Conservation (phyloP, 2,329 filamentous ascomycete genomes). For the Hypoxylon sp. region DNA sequence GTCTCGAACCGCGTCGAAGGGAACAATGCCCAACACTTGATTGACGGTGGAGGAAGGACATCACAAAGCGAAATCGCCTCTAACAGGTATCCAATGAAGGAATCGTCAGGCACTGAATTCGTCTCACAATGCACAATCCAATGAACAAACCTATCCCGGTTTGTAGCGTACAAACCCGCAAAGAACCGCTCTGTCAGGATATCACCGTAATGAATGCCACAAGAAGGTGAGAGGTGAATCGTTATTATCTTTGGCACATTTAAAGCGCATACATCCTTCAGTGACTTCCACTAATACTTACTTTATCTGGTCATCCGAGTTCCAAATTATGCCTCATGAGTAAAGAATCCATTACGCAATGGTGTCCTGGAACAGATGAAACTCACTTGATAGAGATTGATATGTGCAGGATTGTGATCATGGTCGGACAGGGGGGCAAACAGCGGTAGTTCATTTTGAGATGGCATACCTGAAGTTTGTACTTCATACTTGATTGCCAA, state of each 20-base stretch:
- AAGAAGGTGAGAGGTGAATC: no score
- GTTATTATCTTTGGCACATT: no score
- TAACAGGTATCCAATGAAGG: neutral
- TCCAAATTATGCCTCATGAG: neutral
- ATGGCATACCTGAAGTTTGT: neutral
- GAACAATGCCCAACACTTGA: no score
- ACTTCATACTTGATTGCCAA: conserved; percentile 45
- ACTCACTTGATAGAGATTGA: neutral
- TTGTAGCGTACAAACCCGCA: no score
- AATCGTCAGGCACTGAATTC: neutral
- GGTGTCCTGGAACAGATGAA: neutral
- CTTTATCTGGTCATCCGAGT: neutral
- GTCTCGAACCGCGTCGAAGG: no score
- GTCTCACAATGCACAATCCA: neutral
- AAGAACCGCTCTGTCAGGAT: no score
- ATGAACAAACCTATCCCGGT: no score
- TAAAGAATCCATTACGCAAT: neutral
- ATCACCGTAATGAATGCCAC: no score
- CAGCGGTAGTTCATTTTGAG: neutral
- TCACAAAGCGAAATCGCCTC: no score
- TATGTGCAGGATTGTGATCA: neutral
- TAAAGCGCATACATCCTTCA: no score
- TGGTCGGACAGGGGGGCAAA: neutral
- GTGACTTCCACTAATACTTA: no score
- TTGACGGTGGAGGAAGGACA: no score